A percentile compares a stretch with the other conserved stretches of the same genome.
Conservation (phyloP, 1,284 basidiomycete genomes). For the Boletus subluridellus region DNA sequence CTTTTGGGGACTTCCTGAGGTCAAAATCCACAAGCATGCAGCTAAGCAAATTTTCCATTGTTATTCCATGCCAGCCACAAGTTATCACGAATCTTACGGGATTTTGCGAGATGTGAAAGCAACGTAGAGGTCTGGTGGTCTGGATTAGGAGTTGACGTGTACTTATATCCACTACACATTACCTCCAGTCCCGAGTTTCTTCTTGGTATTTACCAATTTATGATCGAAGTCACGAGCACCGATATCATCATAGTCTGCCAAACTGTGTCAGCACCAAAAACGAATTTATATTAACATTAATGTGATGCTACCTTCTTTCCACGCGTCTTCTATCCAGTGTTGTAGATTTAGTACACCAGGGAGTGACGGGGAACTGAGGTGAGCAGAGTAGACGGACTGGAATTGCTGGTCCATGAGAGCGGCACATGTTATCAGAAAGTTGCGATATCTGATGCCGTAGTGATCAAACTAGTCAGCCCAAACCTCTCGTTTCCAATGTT, state of each 20-base stretch:
- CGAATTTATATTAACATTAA: neutral
- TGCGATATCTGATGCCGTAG: conserved; percentile 65
- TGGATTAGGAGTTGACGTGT: neutral
- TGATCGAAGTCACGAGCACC: conserved; percentile 60
- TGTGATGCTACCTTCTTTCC: conserved; percentile 53
- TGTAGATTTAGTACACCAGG: conserved; percentile 76
- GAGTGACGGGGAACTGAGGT: conserved; percentile 52
- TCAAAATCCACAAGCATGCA: conserved; percentile 64
- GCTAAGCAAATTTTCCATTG: conserved; percentile 35
- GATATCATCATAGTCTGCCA: conserved; percentile 66
- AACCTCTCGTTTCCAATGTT: neutral
- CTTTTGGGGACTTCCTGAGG: conserved; percentile 37
- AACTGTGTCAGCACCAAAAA: neutral
- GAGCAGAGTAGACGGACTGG: conserved; percentile 57
- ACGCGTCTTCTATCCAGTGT: conserved; percentile 74
- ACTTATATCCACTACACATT: conserved; percentile 4
- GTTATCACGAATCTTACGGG: conserved; percentile 51
- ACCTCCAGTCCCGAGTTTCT: conserved; percentile 83
- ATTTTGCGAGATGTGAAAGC: conserved; percentile 72
- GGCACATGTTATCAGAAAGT: conserved; percentile 79
- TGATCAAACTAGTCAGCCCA: conserved; percentile 2
- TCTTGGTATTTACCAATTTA: conserved; percentile 58
- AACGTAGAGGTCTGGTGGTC: conserved; percentile 39
- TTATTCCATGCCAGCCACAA: neutral
- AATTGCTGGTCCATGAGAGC: conserved; percentile 61